A percentile compares a stretch with the other conserved stretches of the same genome.
These are phyloP conservation scores for Wickerhamomyces queroliae DNA, from an alignment of 805 yeast species.

Conservation along the genomic window DNA sequence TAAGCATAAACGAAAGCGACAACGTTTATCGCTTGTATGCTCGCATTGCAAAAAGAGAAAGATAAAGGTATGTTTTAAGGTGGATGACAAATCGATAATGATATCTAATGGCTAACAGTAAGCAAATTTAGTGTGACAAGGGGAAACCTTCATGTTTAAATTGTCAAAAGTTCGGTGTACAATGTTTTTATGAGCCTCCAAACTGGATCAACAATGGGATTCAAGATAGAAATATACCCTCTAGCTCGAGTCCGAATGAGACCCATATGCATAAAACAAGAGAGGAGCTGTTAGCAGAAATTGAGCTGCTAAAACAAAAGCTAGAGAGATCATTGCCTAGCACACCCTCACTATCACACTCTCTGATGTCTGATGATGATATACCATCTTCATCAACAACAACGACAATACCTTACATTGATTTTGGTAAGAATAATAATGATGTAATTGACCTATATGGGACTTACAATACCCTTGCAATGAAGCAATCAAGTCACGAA, in stretches of 20 bases:
- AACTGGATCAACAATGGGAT: background rate
- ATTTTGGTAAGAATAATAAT: background rate
- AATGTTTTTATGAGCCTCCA: slow-evolving; percentile 2
- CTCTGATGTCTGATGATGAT: background rate
- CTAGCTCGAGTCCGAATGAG: background rate
- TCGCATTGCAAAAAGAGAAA: slow-evolving; percentile 27
- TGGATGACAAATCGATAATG: no score
- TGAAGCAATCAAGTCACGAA: slow-evolving; percentile 16
- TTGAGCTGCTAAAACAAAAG: background rate
- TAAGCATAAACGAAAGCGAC: slow-evolving; percentile 13
- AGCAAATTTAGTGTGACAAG: slow-evolving; percentile 12
- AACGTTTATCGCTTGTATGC: slow-evolving; percentile 29
- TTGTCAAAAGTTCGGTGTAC: slow-evolving; percentile 19
- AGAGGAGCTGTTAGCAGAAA: background rate
- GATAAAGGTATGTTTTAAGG: slow-evolving; percentile 7
- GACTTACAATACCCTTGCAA: slow-evolving; percentile 8
- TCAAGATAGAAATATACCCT: background rate
- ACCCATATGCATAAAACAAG: background rate
- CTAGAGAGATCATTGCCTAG: background rate
- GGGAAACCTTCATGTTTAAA: slow-evolving; percentile 15
- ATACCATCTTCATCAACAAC: background rate
- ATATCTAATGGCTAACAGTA: no score
- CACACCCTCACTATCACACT: background rate
- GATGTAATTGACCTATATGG: slow-evolving; percentile 11
- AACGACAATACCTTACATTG: no score